phyloP scores from a whole-genome alignment of 2,329 filamentous ascomycete species.

The Fonsecaea pugnacius region DNA sequence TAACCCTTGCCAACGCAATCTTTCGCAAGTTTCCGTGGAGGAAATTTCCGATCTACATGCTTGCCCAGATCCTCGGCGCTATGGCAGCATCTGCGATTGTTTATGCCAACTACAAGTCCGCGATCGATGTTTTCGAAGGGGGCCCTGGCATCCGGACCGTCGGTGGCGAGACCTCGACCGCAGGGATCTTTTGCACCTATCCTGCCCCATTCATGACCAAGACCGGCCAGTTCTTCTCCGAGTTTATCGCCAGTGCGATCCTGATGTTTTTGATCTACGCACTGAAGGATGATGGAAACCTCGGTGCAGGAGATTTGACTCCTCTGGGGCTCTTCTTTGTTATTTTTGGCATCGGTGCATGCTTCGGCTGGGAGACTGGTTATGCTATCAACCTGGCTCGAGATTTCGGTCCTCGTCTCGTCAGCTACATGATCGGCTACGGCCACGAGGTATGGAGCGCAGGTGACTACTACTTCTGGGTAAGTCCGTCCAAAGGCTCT shows the following conservation, averaged over 20 bases:
- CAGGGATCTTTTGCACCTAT: slow-evolving; percentile 75
- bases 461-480: slow-evolving; percentile 75
- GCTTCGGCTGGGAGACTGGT: slow-evolving; percentile 76
- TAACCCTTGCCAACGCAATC: slow-evolving; percentile 72
- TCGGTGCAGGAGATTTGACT: slow-evolving; percentile 61
- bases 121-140: slow-evolving; percentile 68
- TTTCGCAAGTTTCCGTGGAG: slow-evolving; percentile 71
- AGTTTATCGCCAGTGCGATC: slow-evolving; percentile 69
- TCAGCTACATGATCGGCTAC: slow-evolving; percentile 71
- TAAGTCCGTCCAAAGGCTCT: slow-evolving; percentile 40
- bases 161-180: slow-evolving; percentile 62
- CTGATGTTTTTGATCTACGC: slow-evolving; percentile 75
- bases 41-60: slow-evolving; percentile 69
- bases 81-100: slow-evolving; percentile 65
- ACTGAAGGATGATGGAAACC: slow-evolving; percentile 56
- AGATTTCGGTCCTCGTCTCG: slow-evolving; percentile 71
- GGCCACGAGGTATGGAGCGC: slow-evolving; percentile 68
- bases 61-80: slow-evolving; percentile 69
- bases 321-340: slow-evolving; percentile 71
- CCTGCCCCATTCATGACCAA: slow-evolving; percentile 65
- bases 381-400: slow-evolving; percentile 76
- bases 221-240: slow-evolving; percentile 71
- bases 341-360: slow-evolving; percentile 73
- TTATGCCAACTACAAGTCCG: slow-evolving; percentile 67
- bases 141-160: slow-evolving; percentile 64